Evolutionary conservation across 192 early-diverging fungal genomes (phyloP), one percentile per base, ranked within the genome.

Genomic region (Endogone sp.): DNA sequence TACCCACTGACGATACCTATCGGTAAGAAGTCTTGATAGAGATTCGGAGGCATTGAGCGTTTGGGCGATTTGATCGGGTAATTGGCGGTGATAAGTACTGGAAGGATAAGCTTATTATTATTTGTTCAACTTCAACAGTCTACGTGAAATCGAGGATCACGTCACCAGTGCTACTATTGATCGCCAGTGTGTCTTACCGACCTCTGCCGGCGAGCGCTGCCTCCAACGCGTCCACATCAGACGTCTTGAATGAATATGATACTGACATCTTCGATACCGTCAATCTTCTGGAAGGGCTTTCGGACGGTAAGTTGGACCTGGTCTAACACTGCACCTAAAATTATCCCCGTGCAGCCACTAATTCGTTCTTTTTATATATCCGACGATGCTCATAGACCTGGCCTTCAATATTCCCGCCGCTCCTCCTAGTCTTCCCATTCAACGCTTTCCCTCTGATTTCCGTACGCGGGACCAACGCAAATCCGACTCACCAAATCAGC

Each of bases 1-100:
- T 77, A 81, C 37, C 86, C 82, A 2, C 71, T 87, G 29, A 65
- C 73, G 26, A 72, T 87, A 16, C 86, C 86, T 30, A 81, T 87
- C 29, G 82, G 86, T 87, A 81, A 77, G 83, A 71, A 21, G 24
- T 3, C 22, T 20, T 31, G 32, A 28, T 25, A 60, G n/a, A 0
- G 59, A 49, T 49, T 49, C 9, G 16, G 9, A 49, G 37, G 37
- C 37, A 49, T 49, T 49, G 37, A 16, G 37, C 9, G 37, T 16
- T 11, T 49, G 6, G 37, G 37, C 6, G 37, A 16, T n/a, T n/a
- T n/a, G n/a, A n/a, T n/a, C 55, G 55, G 56, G 3, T 60, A 37
- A 63, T 66, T 66, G 29, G 22, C 22, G 10, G 21, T 60, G 27
- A 6, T 28, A 22, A 6, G 21, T 10, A 9, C 10, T 2, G 24